Conservation (phyloP, 176 grass and related monocot genomes). For the Phoenix dactylifera region DNA sequence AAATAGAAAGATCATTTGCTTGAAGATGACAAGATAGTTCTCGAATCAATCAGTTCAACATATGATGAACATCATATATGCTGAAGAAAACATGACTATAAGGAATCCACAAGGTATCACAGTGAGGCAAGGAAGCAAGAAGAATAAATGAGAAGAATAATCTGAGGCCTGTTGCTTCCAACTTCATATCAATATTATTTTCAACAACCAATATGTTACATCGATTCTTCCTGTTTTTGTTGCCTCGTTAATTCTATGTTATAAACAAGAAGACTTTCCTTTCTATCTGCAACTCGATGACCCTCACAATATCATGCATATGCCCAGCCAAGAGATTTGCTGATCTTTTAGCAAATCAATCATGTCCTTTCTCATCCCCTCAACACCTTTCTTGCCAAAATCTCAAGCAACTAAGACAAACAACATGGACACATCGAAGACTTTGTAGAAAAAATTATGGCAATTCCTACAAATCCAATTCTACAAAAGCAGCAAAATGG, state of each 20-base stretch:
- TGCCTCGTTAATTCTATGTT: background rate
- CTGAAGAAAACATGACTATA: too few species aligned
- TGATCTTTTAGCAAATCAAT: slow-evolving; percentile 19
- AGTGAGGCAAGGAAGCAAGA: background rate
- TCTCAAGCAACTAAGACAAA: slow-evolving; percentile 61
- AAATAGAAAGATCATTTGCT: too few species aligned
- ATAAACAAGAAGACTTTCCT: background rate
- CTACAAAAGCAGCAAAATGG: slow-evolving; percentile 27
- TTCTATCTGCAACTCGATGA: background rate
- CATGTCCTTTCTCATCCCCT: slow-evolving; percentile 27
- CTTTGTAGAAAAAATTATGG: slow-evolving; percentile 28
- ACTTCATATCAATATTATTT: background rate
- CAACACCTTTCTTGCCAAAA: slow-evolving; percentile 62
- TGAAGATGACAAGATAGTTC: too few species aligned
- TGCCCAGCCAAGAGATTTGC: too few species aligned
- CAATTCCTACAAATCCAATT: slow-evolving; percentile 44
- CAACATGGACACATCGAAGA: slow-evolving; percentile 16
- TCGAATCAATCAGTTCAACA: too few species aligned
- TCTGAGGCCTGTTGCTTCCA: background rate
- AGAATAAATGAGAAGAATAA: background rate
- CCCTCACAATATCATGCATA: too few species aligned
- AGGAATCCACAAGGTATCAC: too few species aligned
- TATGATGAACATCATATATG: too few species aligned
- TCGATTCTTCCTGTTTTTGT: slow-evolving; percentile 1
- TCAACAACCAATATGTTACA: slow-evolving; percentile 3